These are phyloP conservation scores for Venturia oleaginea DNA, from an alignment of 2,329 filamentous ascomycete genomes.

Conservation along the genomic window DNA sequence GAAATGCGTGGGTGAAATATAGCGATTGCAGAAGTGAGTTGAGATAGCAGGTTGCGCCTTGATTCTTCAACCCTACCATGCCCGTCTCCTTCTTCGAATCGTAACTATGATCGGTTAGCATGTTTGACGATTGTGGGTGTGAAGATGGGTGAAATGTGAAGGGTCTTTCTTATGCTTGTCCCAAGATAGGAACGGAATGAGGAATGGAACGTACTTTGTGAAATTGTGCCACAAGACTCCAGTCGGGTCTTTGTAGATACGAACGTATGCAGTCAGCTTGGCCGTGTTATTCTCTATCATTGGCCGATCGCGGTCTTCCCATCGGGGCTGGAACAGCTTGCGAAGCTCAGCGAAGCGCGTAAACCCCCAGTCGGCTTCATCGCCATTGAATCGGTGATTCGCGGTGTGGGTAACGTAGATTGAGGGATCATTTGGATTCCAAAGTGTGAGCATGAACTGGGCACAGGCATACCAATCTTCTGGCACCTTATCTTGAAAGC, in stretches of 20 bases:
- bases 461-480: constrained; percentile 96
- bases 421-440: constrained; percentile 87
- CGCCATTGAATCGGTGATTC: constrained; percentile 92
- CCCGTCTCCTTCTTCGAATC: constrained; percentile 99
- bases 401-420: constrained; percentile 68
- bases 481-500: constrained; percentile 69
- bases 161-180: neutral
- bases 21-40: constrained; percentile 40
- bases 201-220: constrained; percentile 45
- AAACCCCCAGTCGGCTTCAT: constrained; percentile 97
- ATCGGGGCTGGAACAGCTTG: constrained; percentile 70
- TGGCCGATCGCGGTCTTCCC: constrained; percentile 60
- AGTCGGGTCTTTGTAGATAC: constrained; percentile 77
- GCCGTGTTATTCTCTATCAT: constrained; percentile 68
- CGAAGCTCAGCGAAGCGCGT: constrained; percentile 89
- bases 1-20: constrained; percentile 67
- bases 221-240: constrained; percentile 89
- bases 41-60: constrained; percentile 62
- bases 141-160: neutral
- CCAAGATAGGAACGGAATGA: neutral
- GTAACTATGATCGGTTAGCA: constrained; percentile 45
- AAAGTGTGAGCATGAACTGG: constrained; percentile 88
- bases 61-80: constrained; percentile 92
- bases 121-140: neutral
- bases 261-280: constrained; percentile 75